Evolutionary conservation across 768 basidiomycete genomes (phyloP), one percentile per base, ranked within the genome.

Genomic region (Termitomyces sp.): DNA sequence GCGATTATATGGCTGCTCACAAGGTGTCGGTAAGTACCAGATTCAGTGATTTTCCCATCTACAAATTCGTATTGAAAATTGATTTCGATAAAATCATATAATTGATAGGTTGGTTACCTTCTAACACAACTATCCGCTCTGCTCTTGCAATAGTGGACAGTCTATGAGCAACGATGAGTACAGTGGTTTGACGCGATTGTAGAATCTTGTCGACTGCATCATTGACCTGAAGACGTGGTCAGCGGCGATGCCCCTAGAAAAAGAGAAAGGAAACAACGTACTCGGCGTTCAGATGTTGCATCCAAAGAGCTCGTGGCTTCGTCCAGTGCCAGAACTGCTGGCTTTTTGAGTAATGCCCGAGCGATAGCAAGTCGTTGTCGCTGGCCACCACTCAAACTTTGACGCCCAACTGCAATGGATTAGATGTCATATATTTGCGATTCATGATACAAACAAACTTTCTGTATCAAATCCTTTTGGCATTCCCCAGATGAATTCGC

Each of bases 401-500:
- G 73, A 25, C 88, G 79, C 25, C 88, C 85, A 66, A 91, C 89
- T 91, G 56, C 37, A 60, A 56, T 32, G 15, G 47, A 14, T 36
- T 7, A 52, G 49, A 11, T 46, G 7, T 12, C 38, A 14, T 46
- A 14, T 14, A 36, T 12, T 42, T 36, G 43, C 3, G 12, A 42
- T 31, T 12, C 4, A 25, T 25, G 51, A 46, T 3, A 56, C 29
- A 53, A 29, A 62, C 91, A 67, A 64, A 95, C 94, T 95, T 67
- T 87, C 81, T 0, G 96, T 98, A 66, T 97, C 96, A 67, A 96
- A 96, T 0, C 95, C 94, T 60, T 94, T 81, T 10, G 96, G 95
- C 81, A 98, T 86, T 15, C 91, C 88, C 90, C 94, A 93, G 6
- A 98, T 87, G 69, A 96, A 98, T 68, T 96, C 94, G 73, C 96